Percentiles rank a stretch among this genome's conserved stretches.
Conservation (phyloP, 1,284 basidiomycete species). For the Ustilago tritici region DNA sequence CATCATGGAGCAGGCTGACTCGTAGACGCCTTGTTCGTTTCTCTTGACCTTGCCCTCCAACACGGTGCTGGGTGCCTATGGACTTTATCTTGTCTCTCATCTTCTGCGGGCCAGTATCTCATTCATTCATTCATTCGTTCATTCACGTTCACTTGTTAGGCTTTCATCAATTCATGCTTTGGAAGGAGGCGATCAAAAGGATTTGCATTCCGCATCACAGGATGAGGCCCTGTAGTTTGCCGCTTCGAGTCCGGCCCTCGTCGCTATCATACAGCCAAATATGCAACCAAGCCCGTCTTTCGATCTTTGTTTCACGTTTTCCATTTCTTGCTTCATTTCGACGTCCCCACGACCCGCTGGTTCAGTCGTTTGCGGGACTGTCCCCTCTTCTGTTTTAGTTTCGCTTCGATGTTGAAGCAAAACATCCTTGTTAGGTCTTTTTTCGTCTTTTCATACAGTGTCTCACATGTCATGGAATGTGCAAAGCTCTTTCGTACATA, state of each 20-base stretch:
- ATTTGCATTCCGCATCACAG: neutral
- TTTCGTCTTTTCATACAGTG: constrained; percentile 8
- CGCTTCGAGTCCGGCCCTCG: constrained; percentile 30
- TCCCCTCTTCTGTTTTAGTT: constrained; percentile 10
- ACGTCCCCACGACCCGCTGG: constrained; percentile 42
- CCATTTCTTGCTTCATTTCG: constrained; percentile 8
- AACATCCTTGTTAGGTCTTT: constrained; percentile 1
- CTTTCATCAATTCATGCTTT: constrained; percentile 9
- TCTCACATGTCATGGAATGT: constrained; percentile 14
- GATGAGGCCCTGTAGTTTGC: neutral
- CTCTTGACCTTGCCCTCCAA: neutral
- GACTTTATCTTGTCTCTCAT: constrained; percentile 17
- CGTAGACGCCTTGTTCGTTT: constrained; percentile 1
- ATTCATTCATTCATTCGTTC: constrained; percentile 14
- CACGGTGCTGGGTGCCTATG: constrained; percentile 23
- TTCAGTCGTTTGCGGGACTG: constrained; percentile 36
- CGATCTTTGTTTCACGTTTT: constrained; percentile 6
- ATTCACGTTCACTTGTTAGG: neutral
- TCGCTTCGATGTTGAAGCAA: neutral
- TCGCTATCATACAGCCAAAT: constrained; percentile 6
- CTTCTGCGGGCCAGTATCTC: constrained; percentile 26
- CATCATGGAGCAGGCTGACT: constrained; percentile 51
- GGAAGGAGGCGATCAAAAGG: constrained; percentile 32
- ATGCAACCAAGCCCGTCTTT: constrained; percentile 6
- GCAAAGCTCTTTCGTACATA: constrained; percentile 11